Conservation (phyloP, 176 grass and related monocot genomes). For the Oryza punctata region DNA sequence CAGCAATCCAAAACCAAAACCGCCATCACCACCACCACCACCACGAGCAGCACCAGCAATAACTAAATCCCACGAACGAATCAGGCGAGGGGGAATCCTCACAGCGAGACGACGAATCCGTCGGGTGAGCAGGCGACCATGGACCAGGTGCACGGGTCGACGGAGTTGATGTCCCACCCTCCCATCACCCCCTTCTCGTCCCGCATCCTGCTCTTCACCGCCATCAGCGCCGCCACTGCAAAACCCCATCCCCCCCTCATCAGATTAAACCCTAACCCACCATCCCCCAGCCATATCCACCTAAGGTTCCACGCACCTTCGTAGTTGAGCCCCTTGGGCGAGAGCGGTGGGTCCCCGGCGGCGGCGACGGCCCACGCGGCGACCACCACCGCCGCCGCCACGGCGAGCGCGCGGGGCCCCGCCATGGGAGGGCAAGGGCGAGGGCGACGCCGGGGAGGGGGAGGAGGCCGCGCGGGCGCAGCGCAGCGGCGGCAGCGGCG, state of each 20-base stretch:
- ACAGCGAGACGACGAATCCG: constrained; percentile 90
- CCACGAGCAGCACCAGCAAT: neutral
- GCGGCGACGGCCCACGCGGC: constrained; percentile 19
- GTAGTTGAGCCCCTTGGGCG: constrained; percentile 97
- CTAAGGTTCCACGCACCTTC: constrained; percentile 52
- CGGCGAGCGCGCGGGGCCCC: constrained; percentile 1
- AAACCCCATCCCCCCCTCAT: neutral
- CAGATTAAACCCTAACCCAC: neutral
- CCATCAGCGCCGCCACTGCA: constrained; percentile 95
- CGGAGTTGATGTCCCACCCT: constrained; percentile 92
- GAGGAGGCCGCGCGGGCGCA: too few relatives aligned
- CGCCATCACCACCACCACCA: neutral
- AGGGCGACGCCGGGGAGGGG: neutral
- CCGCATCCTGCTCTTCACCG: constrained; percentile 86
- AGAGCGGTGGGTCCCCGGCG: constrained; percentile 77
- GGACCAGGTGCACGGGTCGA: constrained; percentile 98
- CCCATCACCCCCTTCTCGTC: constrained; percentile 77
- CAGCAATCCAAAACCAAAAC: constrained; percentile 19
- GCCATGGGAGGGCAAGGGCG: constrained; percentile 24
- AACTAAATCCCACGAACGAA: neutral
- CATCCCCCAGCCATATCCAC: neutral
- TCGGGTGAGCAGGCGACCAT: constrained; percentile 86
- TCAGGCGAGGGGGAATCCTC: neutral
- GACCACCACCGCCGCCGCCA: neutral
- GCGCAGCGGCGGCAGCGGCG: neutral